A percentile compares a stretch with the other conserved stretches of the same genome.
Conservation (phyloP, 345 rosid species). For the Gossypium turneri region DNA sequence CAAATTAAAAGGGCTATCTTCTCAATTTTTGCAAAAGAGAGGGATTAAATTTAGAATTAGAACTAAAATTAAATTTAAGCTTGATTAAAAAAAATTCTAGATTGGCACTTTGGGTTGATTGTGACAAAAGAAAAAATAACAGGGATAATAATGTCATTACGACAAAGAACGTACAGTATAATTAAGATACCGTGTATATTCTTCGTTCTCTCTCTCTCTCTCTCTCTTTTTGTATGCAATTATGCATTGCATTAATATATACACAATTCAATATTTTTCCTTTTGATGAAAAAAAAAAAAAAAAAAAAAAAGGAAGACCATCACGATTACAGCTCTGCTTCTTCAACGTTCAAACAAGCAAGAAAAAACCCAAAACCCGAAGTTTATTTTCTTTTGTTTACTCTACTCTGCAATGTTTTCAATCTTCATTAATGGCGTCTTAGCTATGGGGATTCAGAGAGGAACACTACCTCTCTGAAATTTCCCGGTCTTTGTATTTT, state of each 20-base stretch:
- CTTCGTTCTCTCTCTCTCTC: conserved; percentile 26
- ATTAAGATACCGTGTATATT: conserved; percentile 41
- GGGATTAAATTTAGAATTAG: too few relatives aligned
- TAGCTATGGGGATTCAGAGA: conserved; percentile 52
- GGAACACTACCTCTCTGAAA: conserved; percentile 52
- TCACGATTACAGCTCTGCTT: not conserved
- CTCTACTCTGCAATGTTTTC: conserved; percentile 45
- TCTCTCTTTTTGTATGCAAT: too few relatives aligned
- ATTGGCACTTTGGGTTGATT: not conserved
- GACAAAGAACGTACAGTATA: not conserved
- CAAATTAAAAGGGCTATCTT: too few relatives aligned
- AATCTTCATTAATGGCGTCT: conserved; percentile 47
- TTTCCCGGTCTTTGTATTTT: conserved; percentile 4
- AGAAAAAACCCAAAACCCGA: not conserved
- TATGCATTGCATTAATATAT: conserved; percentile 10
- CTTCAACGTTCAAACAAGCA: not conserved
- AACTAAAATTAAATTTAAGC: too few relatives aligned
- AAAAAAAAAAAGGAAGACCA: not conserved
- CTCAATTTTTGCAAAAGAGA: too few relatives aligned
- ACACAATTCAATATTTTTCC: not conserved
- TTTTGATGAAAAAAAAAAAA: conserved; percentile 20
- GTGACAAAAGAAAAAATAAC: not conserved
- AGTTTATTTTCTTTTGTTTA: not conserved
- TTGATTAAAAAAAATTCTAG: not conserved
- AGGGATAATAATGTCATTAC: not conserved